Percentiles rank a stretch among this genome's conserved stretches.
Conservation (phyloP, 2,329 filamentous ascomycete genomes). For the Periglandula ipomoeae region DNA sequence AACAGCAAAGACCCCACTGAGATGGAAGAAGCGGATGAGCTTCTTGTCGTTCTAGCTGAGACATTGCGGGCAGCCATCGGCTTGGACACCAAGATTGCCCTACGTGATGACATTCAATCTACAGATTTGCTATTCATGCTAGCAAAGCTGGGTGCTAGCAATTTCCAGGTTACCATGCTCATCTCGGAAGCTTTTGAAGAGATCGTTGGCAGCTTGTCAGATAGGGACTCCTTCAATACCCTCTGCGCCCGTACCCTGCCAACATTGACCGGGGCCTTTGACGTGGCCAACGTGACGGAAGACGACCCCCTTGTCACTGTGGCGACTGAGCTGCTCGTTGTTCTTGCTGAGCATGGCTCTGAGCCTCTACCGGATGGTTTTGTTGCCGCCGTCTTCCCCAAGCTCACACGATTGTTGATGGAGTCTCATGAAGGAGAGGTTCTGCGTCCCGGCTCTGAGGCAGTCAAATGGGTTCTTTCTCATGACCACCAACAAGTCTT, state of each 20-base stretch:
- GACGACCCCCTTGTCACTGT: slow-evolving; percentile 80
- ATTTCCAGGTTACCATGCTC: slow-evolving; percentile 83
- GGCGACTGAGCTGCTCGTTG: slow-evolving; percentile 73
- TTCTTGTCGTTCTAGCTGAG: slow-evolving; percentile 83
- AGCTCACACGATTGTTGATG: slow-evolving; percentile 74
- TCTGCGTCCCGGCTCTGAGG: slow-evolving; percentile 74
- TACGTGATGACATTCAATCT: slow-evolving; percentile 63
- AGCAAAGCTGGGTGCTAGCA: slow-evolving; percentile 77
- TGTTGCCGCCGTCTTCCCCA: slow-evolving; percentile 76
- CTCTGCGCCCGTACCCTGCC: slow-evolving; percentile 83
- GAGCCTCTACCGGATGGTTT: slow-evolving; percentile 83
- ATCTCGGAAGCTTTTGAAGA: slow-evolving; percentile 90
- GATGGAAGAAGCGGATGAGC: slow-evolving; percentile 79
- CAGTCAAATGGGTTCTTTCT: slow-evolving; percentile 79
- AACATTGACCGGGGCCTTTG: slow-evolving; percentile 79
- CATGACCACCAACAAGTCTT: slow-evolving; percentile 89
- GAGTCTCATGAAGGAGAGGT: slow-evolving; percentile 80
- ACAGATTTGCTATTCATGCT: slow-evolving; percentile 80
- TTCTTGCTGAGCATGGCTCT: slow-evolving; percentile 72
- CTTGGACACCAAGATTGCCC: slow-evolving; percentile 65
- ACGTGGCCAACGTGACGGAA: slow-evolving; percentile 75
- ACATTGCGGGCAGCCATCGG: slow-evolving; percentile 75
- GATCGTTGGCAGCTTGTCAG: slow-evolving; percentile 61
- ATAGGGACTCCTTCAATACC: slow-evolving; percentile 60
- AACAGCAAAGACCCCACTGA: slow-evolving; percentile 72